Conservation (phyloP, 2,329 filamentous ascomycete species). For the Ophiostoma tasmaniense region DNA sequence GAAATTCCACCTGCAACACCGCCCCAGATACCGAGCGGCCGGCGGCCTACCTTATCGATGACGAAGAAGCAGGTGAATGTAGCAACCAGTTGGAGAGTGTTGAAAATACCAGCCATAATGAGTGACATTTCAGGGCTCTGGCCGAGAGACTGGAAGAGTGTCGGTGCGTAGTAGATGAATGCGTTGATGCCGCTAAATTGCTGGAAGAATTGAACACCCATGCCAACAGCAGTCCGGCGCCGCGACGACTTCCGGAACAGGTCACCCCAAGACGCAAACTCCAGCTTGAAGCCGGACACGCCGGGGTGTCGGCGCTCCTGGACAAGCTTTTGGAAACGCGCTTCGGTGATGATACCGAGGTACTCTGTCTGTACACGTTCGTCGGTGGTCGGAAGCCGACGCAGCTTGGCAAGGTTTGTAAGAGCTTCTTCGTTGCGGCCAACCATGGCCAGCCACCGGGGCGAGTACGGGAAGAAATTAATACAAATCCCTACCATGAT, state of each 20-base stretch:
- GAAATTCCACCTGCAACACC: slow-evolving; percentile 2
- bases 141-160: slow-evolving; percentile 9
- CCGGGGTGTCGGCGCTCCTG: too few species aligned
- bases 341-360: slow-evolving; percentile 5
- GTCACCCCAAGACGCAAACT: not conserved
- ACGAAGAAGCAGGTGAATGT: slow-evolving; percentile 44
- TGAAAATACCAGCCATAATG: slow-evolving; percentile 33
- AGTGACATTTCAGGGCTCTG: slow-evolving; percentile 5
- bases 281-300: not conserved
- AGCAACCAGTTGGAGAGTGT: slow-evolving; percentile 53
- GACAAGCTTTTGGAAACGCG: slow-evolving; percentile 1
- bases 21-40: slow-evolving; percentile 41
- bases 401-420: slow-evolving; percentile 14
- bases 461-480: slow-evolving; percentile 13
- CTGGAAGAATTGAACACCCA: slow-evolving; percentile 10
- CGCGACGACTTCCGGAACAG: too few species aligned
- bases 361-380: not conserved
- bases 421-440: slow-evolving; percentile 19
- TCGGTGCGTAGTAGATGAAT: slow-evolving; percentile 13
- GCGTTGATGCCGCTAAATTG: slow-evolving; percentile 14
- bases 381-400: not conserved
- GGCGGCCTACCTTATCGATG: slow-evolving; percentile 48
- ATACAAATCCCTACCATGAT: not conserved
- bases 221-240: not conserved
- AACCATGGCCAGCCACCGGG: slow-evolving; percentile 14